Evolutionary conservation across 306 rosid genomes (phyloP), one percentile per base, ranked within the genome.

Genomic region (Rosa chinensis): DNA sequence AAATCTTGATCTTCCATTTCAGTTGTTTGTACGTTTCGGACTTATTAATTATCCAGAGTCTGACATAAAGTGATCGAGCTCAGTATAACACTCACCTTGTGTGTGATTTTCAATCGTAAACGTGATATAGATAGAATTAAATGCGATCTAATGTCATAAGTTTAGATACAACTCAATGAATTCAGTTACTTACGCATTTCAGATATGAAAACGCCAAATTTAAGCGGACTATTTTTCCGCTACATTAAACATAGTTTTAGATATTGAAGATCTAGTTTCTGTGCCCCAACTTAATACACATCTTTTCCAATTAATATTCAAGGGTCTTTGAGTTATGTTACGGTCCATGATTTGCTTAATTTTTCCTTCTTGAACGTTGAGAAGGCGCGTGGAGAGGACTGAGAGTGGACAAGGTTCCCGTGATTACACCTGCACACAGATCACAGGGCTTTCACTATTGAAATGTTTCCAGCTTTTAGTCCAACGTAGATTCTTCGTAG

Each of bases 161-260:
- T 8, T 1, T 44, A 44, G 0, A 44, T 44, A 44, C 8, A 8
- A 1, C 10, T 44, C n/a, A 52, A 52, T 17, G 2, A 25, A 18
- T 17, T 1, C 1, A 18, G 9, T 52, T 14, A 14, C 0, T 50
- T 50, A 49, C 13, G 5, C 5, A 3, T 49, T 49, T 49, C 20
- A 2, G 6, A 50, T 18, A 16, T 16, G 1, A 11, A 53, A 1
- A 4, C 20, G 1, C 6, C 20, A 53, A 53, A 6, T 1, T 48
- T 0, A 1, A 17, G 5, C 23, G 0, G 5, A 5, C 0, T 5
- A 18, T 5, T 53, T 18, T 0, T 55, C 1, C 1, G 10, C 17
- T 5, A 2, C 6, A 4, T 55, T 18, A 18, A 18, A 18, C 8
- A 18, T 53, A 5, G 2, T 53, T 6, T 2, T 53, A 18, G n/a